phyloP scores from a whole-genome alignment of 257 asterid genomes.

The Ballota nigra region DNA sequence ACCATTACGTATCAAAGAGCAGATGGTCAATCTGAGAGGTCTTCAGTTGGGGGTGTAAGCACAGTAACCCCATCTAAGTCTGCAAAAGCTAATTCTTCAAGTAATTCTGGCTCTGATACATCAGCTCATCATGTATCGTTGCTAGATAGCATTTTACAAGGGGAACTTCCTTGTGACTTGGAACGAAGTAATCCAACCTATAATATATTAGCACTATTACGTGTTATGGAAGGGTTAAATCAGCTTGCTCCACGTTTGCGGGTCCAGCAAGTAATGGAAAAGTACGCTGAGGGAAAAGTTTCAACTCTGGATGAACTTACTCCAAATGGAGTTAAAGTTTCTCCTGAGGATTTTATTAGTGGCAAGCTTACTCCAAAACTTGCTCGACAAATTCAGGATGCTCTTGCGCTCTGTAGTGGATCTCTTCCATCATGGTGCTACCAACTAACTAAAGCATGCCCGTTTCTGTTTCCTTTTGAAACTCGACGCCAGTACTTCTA shows the following conservation, averaged over 20 bases:
- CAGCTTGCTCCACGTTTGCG: slow-evolving; percentile 89
- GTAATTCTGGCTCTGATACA: slow-evolving; percentile 41
- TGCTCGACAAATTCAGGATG: slow-evolving; percentile 94
- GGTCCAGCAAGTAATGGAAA: slow-evolving; percentile 54
- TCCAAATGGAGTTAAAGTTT: slow-evolving; percentile 50
- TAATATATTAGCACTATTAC: slow-evolving; percentile 78
- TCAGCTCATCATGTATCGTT: slow-evolving; percentile 56
- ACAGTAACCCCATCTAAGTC: slow-evolving; percentile 61
- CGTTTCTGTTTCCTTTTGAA: slow-evolving; percentile 95
- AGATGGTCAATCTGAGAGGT: slow-evolving; percentile 58
- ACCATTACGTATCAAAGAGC: slow-evolving; percentile 84
- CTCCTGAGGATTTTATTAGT: slow-evolving; percentile 64
- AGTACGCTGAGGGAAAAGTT: slow-evolving; percentile 73
- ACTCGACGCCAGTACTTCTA: slow-evolving; percentile 97
- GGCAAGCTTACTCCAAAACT: slow-evolving; percentile 92
- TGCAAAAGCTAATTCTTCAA: slow-evolving; percentile 54
- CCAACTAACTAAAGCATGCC: slow-evolving; percentile 97
- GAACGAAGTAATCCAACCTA: slow-evolving; percentile 89
- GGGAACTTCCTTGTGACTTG: slow-evolving; percentile 91
- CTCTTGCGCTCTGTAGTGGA: slow-evolving; percentile 95
- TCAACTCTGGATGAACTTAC: slow-evolving; percentile 47
- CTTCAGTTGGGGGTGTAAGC: slow-evolving; percentile 51
- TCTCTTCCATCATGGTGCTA: slow-evolving; percentile 98
- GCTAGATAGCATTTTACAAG: slow-evolving; percentile 90
- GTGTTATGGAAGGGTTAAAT: slow-evolving; percentile 89